A percentile compares a stretch with the other conserved stretches of the same genome.
These are phyloP conservation scores for Curvularia verruculosa DNA, from an alignment of 2,329 filamentous ascomycete species.

Conservation along the genomic window DNA sequence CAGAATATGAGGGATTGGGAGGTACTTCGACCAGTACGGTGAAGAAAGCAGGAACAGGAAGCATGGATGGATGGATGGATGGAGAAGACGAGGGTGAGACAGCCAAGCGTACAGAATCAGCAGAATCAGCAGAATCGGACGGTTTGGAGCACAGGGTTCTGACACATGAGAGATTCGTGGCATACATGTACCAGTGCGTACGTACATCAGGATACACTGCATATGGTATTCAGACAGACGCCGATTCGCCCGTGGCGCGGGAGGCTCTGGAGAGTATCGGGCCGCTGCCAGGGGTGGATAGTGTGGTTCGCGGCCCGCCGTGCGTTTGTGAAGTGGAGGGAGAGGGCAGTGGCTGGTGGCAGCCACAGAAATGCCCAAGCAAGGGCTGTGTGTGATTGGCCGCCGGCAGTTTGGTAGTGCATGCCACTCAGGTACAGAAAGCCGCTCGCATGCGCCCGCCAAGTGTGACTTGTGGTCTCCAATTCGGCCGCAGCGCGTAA, in stretches of 20 bases:
- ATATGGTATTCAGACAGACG: not conserved
- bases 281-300: slow-evolving; percentile 12
- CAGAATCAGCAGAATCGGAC: not conserved
- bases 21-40: slow-evolving; percentile 40
- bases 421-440: slow-evolving; percentile 26
- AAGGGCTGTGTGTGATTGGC: not conserved
- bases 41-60: not conserved
- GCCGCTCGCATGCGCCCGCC: slow-evolving; percentile 36
- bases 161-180: not conserved
- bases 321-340: slow-evolving; percentile 2
- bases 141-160: not conserved
- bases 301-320: slow-evolving; percentile 10
- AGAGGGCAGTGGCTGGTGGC: slow-evolving; percentile 5
- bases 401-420: slow-evolving; percentile 10
- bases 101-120: not conserved
- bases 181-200: not conserved
- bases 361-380: slow-evolving; percentile 4
- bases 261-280: slow-evolving; percentile 5
- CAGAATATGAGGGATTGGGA: slow-evolving; percentile 48
- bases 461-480: slow-evolving; percentile 40
- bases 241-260: not conserved
- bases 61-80: no score
- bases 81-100: not conserved
- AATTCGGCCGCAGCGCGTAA: slow-evolving; percentile 44
- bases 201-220: not conserved